Evolutionary conservation across 805 yeast species (phyloP), one percentile per base, ranked within the genome.

Genomic region (Zygosaccharomyces lentus): DNA sequence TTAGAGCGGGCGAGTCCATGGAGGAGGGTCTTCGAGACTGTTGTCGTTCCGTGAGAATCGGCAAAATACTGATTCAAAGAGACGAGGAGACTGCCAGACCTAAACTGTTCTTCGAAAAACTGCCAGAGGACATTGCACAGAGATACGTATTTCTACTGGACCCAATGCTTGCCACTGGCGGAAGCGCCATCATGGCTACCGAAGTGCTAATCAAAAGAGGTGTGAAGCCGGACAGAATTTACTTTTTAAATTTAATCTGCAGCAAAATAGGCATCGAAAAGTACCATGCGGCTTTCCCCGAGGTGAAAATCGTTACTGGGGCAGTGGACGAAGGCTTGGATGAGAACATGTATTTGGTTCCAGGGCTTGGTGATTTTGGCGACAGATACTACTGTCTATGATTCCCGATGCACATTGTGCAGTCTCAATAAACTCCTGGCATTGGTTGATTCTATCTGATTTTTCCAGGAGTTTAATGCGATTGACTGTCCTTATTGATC

Each of bases 141-240:
- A 76, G 99, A 55, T 93, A 82, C 58, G 97, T 93, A 23, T 86
- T 93, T 63, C 70, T 93, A 58, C 74, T 93, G 55, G 99, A 93
- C 62, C 99, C 99, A 47, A 86, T 93, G 95, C 77, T 93, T 63
- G 99, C 99, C 27, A 93, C 99, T 15, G 99, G 99, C 55, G 99
- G 99, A 41, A 86, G 96, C 50, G 99, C 98, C 15, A 80, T 88
- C 67, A 86, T 90, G 93, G 99, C 98, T 12, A 87, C 90, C 13
- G 96, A 93, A 50, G 97, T 93, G 13, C 72, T 93, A 59, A 73
- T 86, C 48, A 74, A 81, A 45, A 79, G 93, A 61, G 98, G 99
- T 42, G 98, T 91, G 39, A 81, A 81, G 47, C 83, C 82, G 56
- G 90, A 89, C 52, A 80, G 95, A 62, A 93, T 93, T 55, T 75